Percentiles rank a stretch among this genome's conserved stretches.
phyloP scores from a whole-genome alignment of 192 early-diverging fungal species.

The Podila clonocystis region DNA sequence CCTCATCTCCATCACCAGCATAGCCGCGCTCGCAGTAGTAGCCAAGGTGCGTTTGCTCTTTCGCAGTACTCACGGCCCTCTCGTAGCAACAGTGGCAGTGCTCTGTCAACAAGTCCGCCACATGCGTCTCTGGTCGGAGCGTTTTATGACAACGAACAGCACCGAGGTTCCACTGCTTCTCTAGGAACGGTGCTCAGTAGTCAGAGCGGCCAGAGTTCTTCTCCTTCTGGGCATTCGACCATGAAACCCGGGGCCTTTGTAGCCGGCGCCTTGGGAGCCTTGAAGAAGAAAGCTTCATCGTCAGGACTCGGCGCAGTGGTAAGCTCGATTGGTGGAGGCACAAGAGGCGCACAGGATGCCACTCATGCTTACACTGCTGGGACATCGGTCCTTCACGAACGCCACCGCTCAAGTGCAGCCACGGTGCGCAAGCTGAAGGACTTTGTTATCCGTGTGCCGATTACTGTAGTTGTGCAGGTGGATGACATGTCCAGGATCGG shows the following conservation, averaged over 20 bases:
- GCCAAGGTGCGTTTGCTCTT: background rate
- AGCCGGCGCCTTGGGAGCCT: slow-evolving; percentile 10
- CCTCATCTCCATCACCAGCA: background rate
- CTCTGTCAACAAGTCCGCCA: background rate
- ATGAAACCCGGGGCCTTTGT: slow-evolving; percentile 6
- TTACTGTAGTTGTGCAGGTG: slow-evolving; percentile 35
- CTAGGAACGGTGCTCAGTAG: slow-evolving; percentile 7
- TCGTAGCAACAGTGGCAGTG: background rate
- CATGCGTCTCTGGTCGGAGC: slow-evolving; percentile 15
- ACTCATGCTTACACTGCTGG: background rate
- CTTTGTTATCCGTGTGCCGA: slow-evolving; percentile 44
- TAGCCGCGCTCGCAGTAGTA: background rate
- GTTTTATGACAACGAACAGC: background rate
- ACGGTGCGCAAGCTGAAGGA: slow-evolving; percentile 37
- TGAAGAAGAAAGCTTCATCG: slow-evolving; percentile 29
- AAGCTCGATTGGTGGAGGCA: too few relatives aligned
- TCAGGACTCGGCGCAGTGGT: background rate
- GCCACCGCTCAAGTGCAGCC: background rate
- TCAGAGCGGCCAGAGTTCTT: background rate
- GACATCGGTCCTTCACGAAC: too few relatives aligned
- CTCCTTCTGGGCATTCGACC: background rate
- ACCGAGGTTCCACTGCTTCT: slow-evolving; percentile 20
- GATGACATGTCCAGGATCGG: slow-evolving; percentile 9
- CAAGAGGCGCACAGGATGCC: background rate
- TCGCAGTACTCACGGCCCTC: background rate